Conservation (phyloP, 2,329 filamentous ascomycete species). For the Sclerotinia nivalis region DNA sequence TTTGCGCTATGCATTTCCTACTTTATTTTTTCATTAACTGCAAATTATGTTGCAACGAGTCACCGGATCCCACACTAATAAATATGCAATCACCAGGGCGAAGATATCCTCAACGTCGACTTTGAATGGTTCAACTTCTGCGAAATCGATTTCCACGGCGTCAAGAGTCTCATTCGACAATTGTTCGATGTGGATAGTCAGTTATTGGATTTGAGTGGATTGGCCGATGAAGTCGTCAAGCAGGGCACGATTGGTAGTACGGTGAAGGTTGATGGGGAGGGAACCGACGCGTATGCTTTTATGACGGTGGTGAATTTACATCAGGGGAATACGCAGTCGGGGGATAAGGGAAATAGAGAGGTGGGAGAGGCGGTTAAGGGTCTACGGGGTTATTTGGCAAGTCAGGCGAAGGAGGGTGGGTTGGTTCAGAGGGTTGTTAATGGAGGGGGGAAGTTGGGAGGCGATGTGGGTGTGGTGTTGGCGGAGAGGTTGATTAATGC, state of each 20-base stretch:
- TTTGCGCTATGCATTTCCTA: not conserved
- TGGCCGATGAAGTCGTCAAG: constrained; percentile 82
- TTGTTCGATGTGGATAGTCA: constrained; percentile 86
- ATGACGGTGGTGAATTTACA: constrained; percentile 82
- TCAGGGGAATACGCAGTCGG: constrained; percentile 67
- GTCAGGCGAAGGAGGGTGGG: constrained; percentile 50
- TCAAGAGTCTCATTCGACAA: constrained; percentile 86
- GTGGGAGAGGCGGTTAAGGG: constrained; percentile 64
- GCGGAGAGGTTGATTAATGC: constrained; percentile 95
- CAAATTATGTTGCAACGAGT: not conserved
- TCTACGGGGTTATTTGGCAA: constrained; percentile 69
- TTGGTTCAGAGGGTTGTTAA: not conserved
- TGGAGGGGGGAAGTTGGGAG: not conserved
- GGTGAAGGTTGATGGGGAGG: constrained; percentile 95
- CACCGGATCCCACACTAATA: not conserved
- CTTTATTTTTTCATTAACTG: constrained; percentile 10
- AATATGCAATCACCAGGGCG: constrained; percentile 58
- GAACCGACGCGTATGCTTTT: constrained; percentile 89
- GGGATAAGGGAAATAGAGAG: constrained; percentile 63
- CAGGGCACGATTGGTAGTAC: constrained; percentile 90
- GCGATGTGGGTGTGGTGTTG: constrained; percentile 72
- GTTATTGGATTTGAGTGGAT: constrained; percentile 81
- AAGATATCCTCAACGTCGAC: constrained; percentile 90
- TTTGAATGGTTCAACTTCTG: constrained; percentile 99
- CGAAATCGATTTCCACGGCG: constrained; percentile 89